Base-by-base conservation (phyloP, 768 basidiomycete genomes). In the Mycena vulgaris region DNA sequence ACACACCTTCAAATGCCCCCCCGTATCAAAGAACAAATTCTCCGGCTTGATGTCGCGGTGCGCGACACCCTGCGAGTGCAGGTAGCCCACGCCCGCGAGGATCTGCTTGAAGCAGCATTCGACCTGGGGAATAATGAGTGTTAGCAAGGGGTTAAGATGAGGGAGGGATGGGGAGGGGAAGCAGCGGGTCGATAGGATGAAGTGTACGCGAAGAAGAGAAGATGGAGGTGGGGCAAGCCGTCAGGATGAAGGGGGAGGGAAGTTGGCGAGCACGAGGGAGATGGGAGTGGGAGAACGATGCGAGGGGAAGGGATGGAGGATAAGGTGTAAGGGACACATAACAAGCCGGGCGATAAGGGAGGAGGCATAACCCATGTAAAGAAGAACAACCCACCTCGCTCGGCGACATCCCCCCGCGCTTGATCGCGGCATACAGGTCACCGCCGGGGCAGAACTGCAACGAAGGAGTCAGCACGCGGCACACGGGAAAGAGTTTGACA, bases 81-180 rank as follows among this genome's bases (percentile, higher is more conserved):
- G 88, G 80, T 99, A 99, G 10, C 88, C 85, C 37, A 99, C 90
- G 39, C 97, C 97, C 37, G 87, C 85, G 65, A 99, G 83, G 71
- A 98, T 95, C 83, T 99, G 97, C 87, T 94, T 96, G 89, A 98
- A 99, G 82, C 95, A 97, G 81, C 95, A 97, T 80, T 98, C 97
- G 72, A 97, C 95, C 82, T 97, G 95, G 80, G 91, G 35, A 51
- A 5, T 25, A 19, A 14, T 13, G 37, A n/a, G n/a, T n/a, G n/a
- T 30, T 3, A 47, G 42, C 27, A 19, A 28, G 23, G 17, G 35
- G 14, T 27, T 16, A 13, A 35, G 31, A 40, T 40, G 47, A 37
- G 55, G 42, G 51, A 17, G 62, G 67, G 57, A 37, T 61, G 59
- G 16, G 2, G 39, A 35, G 25, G 27, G 39, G 27, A 30, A 3